A percentile compares a stretch with the other conserved stretches of the same genome.
phyloP scores from a whole-genome alignment of 2,329 filamentous ascomycete species.

The Tricladium varicosporioides region DNA sequence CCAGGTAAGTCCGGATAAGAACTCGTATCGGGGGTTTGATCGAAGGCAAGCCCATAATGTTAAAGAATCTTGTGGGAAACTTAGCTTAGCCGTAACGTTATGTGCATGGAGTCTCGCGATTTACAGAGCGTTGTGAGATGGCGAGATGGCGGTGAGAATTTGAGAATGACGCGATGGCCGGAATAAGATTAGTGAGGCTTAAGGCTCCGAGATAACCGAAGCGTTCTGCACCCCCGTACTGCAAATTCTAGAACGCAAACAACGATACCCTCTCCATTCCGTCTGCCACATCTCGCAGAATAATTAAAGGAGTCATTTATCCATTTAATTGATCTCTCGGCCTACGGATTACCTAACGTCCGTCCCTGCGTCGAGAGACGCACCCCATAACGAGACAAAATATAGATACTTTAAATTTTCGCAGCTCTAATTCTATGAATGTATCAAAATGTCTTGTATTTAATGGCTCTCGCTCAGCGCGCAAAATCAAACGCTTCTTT shows the following conservation, averaged over 20 bases:
- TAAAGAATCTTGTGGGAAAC: neutral
- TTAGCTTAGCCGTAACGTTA: neutral
- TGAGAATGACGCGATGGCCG: neutral
- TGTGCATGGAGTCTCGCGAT: neutral
- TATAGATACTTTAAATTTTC: no score
- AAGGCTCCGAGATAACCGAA: neutral
- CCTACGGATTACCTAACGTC: neutral
- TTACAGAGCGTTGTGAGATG: neutral
- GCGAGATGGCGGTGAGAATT: neutral
- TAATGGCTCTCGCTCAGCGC: no score
- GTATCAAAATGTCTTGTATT: no score
- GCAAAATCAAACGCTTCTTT: no score
- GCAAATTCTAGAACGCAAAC: neutral
- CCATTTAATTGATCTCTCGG: neutral
- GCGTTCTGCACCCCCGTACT: neutral
- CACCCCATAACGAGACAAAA: no score
- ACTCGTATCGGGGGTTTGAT: slow-evolving; percentile 6
- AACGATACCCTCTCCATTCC: neutral
- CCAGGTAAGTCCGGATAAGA: slow-evolving; percentile 7
- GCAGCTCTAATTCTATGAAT: no score
- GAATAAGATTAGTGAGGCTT: neutral
- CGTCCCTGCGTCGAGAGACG: no score
- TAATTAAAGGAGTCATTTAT: neutral
- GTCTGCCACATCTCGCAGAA: neutral
- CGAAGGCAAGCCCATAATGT: slow-evolving; percentile 5